phyloP scores from a whole-genome alignment of 768 basidiomycete species.

The Termitomyces sp. region DNA sequence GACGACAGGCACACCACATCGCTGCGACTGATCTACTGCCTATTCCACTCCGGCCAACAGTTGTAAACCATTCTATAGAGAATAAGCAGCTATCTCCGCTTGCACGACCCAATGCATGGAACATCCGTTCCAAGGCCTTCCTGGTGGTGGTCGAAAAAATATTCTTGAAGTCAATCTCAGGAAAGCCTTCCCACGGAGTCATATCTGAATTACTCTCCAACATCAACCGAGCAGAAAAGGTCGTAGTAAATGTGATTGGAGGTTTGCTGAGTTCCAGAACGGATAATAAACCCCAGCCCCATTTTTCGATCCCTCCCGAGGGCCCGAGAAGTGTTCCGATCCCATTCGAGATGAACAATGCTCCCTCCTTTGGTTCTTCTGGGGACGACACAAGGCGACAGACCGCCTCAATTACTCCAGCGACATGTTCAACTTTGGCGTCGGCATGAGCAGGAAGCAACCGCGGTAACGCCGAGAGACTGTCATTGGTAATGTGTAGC shows the following conservation, averaged over 20 bases:
- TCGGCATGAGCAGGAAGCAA: slow-evolving; percentile 71
- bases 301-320: slow-evolving; percentile 81
- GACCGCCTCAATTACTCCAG: slow-evolving; percentile 67
- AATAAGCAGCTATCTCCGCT: slow-evolving; percentile 70
- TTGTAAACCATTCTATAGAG: slow-evolving; percentile 81
- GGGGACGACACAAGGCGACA: slow-evolving; percentile 46
- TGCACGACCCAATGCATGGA: slow-evolving; percentile 68
- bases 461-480: slow-evolving; percentile 69
- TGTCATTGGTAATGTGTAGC: slow-evolving; percentile 60
- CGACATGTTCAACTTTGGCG: slow-evolving; percentile 66
- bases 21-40: slow-evolving; percentile 59
- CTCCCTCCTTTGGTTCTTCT: slow-evolving; percentile 21
- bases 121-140: slow-evolving; percentile 64
- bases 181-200: slow-evolving; percentile 46
- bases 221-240: slow-evolving; percentile 52
- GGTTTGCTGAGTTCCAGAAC: slow-evolving; percentile 74
- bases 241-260: slow-evolving; percentile 43
- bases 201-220: slow-evolving; percentile 50
- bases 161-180: slow-evolving; percentile 57
- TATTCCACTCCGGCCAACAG: slow-evolving; percentile 45
- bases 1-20: slow-evolving; percentile 78
- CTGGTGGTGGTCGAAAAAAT: slow-evolving; percentile 50
- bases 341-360: slow-evolving; percentile 47
- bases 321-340: slow-evolving; percentile 75
- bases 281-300: slow-evolving; percentile 85